Percentiles rank a stretch among this genome's conserved stretches.
Evolutionary conservation across 352 stramenopile species (phyloP).

Genomic region (Globisporangium orthogonon): DNA sequence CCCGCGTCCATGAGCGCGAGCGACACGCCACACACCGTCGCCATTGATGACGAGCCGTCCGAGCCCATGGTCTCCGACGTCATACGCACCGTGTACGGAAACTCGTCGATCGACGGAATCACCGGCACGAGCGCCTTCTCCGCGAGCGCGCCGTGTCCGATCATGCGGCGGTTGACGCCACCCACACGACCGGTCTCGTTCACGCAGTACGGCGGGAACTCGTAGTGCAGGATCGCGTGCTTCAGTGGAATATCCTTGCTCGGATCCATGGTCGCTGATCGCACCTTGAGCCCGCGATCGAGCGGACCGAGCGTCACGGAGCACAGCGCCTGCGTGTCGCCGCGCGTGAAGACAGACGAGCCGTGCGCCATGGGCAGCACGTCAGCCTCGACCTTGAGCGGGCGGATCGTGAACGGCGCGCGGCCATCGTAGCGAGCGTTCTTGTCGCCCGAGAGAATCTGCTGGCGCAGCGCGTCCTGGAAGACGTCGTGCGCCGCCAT

Average conservation of each 20-base stretch:
- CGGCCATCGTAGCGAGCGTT: slow-evolving; percentile 84
- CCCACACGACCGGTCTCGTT: slow-evolving; percentile 91
- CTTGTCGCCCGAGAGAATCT: slow-evolving; percentile 49
- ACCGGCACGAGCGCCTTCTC: slow-evolving; percentile 94
- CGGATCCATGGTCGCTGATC: slow-evolving; percentile 45
- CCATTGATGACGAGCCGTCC: slow-evolving; percentile 94
- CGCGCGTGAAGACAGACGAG: slow-evolving; percentile 83
- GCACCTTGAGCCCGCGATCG: slow-evolving; percentile 66
- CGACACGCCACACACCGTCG: slow-evolving; percentile 94
- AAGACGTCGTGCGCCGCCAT: slow-evolving; percentile 75
- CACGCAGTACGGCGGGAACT: slow-evolving; percentile 97
- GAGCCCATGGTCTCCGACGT: slow-evolving; percentile 95
- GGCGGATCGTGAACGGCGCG: slow-evolving; percentile 69
- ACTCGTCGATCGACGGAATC: slow-evolving; percentile 88
- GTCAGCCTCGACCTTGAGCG: slow-evolving; percentile 80
- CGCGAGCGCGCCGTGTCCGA: slow-evolving; percentile 95
- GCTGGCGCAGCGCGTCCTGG: slow-evolving; percentile 58
- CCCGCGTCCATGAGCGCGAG: slow-evolving; percentile 96
- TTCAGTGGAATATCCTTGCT: slow-evolving; percentile 42
- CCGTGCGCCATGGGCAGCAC: slow-evolving; percentile 88
- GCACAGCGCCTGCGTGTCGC: slow-evolving; percentile 87
- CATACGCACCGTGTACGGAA: slow-evolving; percentile 96
- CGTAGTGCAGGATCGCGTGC: slow-evolving; percentile 96
- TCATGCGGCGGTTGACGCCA: slow-evolving; percentile 89
- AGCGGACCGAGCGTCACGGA: slow-evolving; percentile 85